These are phyloP conservation scores for Lippia alba DNA, from an alignment of 305 asterid species.

Conservation along the genomic window DNA sequence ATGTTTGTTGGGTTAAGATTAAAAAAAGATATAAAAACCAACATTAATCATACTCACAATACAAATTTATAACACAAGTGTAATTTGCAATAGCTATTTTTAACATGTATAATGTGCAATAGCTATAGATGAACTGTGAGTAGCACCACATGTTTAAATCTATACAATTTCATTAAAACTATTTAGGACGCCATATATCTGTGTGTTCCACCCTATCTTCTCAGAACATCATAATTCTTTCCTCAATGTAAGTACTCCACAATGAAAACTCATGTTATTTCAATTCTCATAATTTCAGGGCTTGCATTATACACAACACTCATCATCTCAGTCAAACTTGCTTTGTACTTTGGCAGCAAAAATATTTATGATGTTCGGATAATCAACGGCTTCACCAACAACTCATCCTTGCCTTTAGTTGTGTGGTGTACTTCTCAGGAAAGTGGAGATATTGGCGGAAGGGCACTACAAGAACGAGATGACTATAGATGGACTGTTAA, in stretches of 20 bases:
- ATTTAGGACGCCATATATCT: too few relatives aligned
- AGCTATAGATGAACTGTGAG: too few relatives aligned
- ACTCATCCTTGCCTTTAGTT: constrained; percentile 56
- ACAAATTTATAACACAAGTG: too few relatives aligned
- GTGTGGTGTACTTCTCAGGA: constrained; percentile 50
- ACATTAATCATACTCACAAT: too few relatives aligned
- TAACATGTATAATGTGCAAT: too few relatives aligned
- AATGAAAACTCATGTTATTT: constrained; percentile 40
- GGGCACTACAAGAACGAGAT: constrained; percentile 62
- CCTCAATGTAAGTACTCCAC: background rate
- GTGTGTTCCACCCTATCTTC: too few relatives aligned
- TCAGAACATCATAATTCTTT: too few relatives aligned
- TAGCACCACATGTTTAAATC: too few relatives aligned
- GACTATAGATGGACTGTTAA: constrained; percentile 54
- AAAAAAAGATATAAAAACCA: too few relatives aligned
- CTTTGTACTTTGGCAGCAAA: background rate
- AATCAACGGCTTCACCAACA: constrained; percentile 62
- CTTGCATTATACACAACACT: constrained; percentile 34
- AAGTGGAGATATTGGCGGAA: constrained; percentile 49
- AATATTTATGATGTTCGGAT: constrained; percentile 51
- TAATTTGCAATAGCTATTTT: too few relatives aligned
- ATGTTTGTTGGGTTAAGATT: too few relatives aligned
- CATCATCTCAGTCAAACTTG: constrained; percentile 31
- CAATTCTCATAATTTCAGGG: constrained; percentile 36
- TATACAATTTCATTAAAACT: too few relatives aligned